Base-by-base conservation (phyloP, 441 rosid species). In the Populus tomentosa region DNA sequence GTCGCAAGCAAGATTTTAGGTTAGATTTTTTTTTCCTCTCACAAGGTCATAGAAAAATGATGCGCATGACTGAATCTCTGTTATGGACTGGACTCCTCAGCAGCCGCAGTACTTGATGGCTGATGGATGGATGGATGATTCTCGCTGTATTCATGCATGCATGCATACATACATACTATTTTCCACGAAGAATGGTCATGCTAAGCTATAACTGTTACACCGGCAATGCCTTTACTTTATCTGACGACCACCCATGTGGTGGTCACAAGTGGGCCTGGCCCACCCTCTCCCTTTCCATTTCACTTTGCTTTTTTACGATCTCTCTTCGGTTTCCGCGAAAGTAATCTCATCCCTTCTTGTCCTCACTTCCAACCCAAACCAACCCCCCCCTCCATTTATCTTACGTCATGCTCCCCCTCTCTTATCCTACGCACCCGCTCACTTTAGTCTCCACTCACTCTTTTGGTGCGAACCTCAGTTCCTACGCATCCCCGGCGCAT, bases 171-270 rank as follows among this genome's bases (percentile, higher is more conserved):
- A 11, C 14, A 8, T 26, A 10, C 6, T 7, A 61, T 0, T 63
- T 32, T 26, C 32, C 69, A 23, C 35, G 0, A 30, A 13, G 14
- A 0, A 18, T 10, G 26, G 30, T 24, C 0, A 10, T 68, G 8
- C 23, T 68, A 68, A 5, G 11, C 6, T 20, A 10, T 3, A 3
- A 13, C 33, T 9, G 74, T 53, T 53, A 53, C 7, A 5, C 78
- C 72, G 81, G 82, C 82, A 80, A 79, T 83, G 87, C 79, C 82
- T 85, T 87, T 77, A 75, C 89, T 89, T 87, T 87, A 75, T 87
- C 93, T 86, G 92, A 88, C 90, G 84, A 2, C 86, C 67, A 61
- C 83, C 85, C 97, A 92, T 91, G 92, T 92, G 94, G 93, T 79
- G 94, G 90, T 88, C 89, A 53, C 61, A 14, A 87, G 89, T 88